phyloP scores from a whole-genome alignment of 2,329 filamentous ascomycete species.

The Pseudopithomyces chartarum region DNA sequence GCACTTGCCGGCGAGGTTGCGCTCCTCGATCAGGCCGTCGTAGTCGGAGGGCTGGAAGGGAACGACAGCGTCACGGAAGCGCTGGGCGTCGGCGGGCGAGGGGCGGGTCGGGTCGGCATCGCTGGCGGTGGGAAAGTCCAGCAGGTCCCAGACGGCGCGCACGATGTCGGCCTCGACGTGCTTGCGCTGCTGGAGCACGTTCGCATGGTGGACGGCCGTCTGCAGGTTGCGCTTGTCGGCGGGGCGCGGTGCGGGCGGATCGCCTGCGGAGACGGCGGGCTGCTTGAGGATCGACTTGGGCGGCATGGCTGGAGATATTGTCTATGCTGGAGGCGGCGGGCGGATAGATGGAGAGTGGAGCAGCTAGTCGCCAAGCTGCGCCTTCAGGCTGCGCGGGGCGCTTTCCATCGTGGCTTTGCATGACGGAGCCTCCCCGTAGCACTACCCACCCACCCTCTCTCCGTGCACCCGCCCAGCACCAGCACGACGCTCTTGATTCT shows the following conservation, averaged over 20 bases:
- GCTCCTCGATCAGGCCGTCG: conserved; percentile 85
- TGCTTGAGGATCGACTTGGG: conserved; percentile 56
- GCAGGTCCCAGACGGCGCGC: conserved; percentile 71
- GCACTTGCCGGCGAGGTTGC: conserved; percentile 81
- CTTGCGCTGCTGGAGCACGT: conserved; percentile 80
- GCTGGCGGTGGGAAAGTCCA: conserved; percentile 63
- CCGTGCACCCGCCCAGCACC: conserved; percentile 2
- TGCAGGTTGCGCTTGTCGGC: conserved; percentile 55
- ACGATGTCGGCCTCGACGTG: conserved; percentile 76
- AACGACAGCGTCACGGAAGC: conserved; percentile 69
- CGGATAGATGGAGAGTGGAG: not conserved
- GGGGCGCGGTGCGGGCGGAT: conserved; percentile 29
- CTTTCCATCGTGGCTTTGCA: conserved; percentile 17
- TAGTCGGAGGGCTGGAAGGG: conserved; percentile 88
- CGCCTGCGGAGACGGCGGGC: conserved; percentile 25
- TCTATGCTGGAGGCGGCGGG: not conserved
- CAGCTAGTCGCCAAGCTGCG: conserved; percentile 11
- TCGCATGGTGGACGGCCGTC: conserved; percentile 81
- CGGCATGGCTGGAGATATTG: too few species aligned
- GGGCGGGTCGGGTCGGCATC: conserved; percentile 58
- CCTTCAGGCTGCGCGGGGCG: conserved; percentile 2
- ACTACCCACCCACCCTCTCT: too few species aligned
- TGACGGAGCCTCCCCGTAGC: conserved; percentile 19
- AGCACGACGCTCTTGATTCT: not conserved
- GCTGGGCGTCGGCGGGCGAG: conserved; percentile 62